Base-by-base conservation (phyloP, 768 basidiomycete species). In the Suillus hirtellus region DNA sequence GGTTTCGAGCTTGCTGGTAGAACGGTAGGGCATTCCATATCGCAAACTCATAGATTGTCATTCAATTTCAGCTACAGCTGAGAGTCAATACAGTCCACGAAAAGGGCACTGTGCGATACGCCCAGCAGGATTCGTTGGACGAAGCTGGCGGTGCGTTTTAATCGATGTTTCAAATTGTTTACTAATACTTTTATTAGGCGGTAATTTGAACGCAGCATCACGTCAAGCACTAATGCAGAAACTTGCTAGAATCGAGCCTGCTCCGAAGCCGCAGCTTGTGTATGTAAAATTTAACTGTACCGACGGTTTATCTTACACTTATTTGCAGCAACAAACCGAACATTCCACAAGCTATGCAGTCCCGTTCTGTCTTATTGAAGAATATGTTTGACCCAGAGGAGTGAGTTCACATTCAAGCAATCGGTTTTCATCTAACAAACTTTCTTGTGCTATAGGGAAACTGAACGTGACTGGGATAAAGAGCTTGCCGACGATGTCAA, bases 141-240 rank as follows among this genome's bases (percentile, higher is more conserved):
- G 96, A 97, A 79, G 82, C 89, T 62, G 93, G 93, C 75, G 95
- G 96, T 94, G 71, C 67, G 79, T 68, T 66, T 62, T 55, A 14
- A 52, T 17, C 12, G 11, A 21, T 54, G 11, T 59, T 42, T 27
- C 21, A 31, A 38, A 64, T 10, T 54, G 5, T 49, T 72, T 21
- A 72, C 61, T 64, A n/a, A 31, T 59, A 44, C 42, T 50, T 42
- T 21, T 64, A 1, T 72, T 72, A 96, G 94, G 92, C 78, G 93
- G 92, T 92, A 94, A 94, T 85, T 87, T 97, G 83, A 97, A 97
- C 82, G 93, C 93, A 83, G 93, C 92, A 73, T 94, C 95, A 74
- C 93, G 97, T 80, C 95, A 97, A 84, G 93, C 95, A 77, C 93
- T 99, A 82, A 99, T 99, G 97, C 94, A 96, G 81, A 99, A 99